These are phyloP conservation scores for Firmiana major DNA, from an alignment of 345 rosid genomes.

Conservation along the genomic window DNA sequence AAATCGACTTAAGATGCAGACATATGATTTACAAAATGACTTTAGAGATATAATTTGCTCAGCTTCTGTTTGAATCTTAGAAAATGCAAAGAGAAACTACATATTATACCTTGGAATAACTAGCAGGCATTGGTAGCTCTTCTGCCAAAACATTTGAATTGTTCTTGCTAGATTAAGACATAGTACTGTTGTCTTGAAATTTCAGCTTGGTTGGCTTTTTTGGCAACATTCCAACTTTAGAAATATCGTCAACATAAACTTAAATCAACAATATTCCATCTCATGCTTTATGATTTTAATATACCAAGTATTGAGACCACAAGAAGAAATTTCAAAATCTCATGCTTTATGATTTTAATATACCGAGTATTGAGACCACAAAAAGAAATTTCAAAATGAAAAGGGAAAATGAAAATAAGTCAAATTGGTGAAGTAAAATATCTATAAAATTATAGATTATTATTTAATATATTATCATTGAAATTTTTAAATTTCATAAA, in stretches of 20 bases:
- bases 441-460: too few relatives aligned
- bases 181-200: not conserved
- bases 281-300: not conserved
- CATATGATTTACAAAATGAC: not conserved
- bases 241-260: not conserved
- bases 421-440: too few relatives aligned
- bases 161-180: not conserved
- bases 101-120: not conserved
- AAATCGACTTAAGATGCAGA: not conserved
- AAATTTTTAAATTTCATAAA: too few relatives aligned
- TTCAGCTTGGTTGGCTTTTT: not conserved
- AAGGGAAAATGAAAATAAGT: too few relatives aligned
- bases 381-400: too few relatives aligned
- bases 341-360: not conserved
- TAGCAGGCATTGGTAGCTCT: not conserved
- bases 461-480: too few relatives aligned
- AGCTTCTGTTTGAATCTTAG: not conserved
- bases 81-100: not conserved
- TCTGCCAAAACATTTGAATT: not conserved
- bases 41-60: not conserved
- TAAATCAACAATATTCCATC: too few relatives aligned
- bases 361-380: too few relatives aligned
- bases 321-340: too few relatives aligned
- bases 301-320: too few relatives aligned
- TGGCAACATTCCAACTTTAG: not conserved